Evolutionary conservation across 495 filamentous ascomycete species (phyloP).

Genomic region (Astrocystis sublimbata): DNA sequence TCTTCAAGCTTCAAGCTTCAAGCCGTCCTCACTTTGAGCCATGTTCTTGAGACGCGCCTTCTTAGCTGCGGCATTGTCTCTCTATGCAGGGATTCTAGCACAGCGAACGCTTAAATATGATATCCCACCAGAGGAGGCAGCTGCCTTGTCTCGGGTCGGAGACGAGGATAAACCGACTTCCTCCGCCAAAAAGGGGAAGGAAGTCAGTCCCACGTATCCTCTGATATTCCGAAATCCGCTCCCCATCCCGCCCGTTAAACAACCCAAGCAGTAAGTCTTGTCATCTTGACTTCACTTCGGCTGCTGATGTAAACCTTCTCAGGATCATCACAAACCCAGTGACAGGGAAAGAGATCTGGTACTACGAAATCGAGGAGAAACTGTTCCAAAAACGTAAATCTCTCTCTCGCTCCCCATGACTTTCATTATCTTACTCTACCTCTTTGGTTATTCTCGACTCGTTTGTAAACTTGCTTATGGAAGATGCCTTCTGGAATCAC

Average conservation of each 20-base stretch:
- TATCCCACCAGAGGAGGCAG: slow-evolving; percentile 4
- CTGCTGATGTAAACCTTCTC: background rate
- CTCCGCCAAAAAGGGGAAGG: background rate
- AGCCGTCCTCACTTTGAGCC: background rate
- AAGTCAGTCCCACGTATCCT: slow-evolving; percentile 39
- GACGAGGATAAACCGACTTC: background rate
- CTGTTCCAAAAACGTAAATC: slow-evolving; percentile 36
- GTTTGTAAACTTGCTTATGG: too few relatives aligned
- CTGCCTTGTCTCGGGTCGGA: background rate
- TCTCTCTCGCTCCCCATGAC: background rate
- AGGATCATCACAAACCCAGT: slow-evolving; percentile 35
- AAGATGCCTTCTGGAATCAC: too few relatives aligned
- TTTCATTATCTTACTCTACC: background rate
- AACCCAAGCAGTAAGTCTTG: slow-evolving; percentile 38
- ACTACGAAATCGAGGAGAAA: slow-evolving; percentile 53
- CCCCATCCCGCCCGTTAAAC: slow-evolving; percentile 51
- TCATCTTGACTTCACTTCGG: background rate
- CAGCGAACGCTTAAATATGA: slow-evolving; percentile 11
- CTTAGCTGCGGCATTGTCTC: slow-evolving; percentile 11
- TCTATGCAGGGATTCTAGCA: slow-evolving; percentile 8
- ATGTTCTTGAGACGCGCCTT: slow-evolving; percentile 12
- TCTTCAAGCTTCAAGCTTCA: background rate
- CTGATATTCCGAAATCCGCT: slow-evolving; percentile 48
- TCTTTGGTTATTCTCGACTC: background rate
- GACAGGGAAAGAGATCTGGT: slow-evolving; percentile 33